These are phyloP conservation scores for Metroxylon sagu DNA, from an alignment of 176 grass and related monocot genomes.

Conservation along the genomic window DNA sequence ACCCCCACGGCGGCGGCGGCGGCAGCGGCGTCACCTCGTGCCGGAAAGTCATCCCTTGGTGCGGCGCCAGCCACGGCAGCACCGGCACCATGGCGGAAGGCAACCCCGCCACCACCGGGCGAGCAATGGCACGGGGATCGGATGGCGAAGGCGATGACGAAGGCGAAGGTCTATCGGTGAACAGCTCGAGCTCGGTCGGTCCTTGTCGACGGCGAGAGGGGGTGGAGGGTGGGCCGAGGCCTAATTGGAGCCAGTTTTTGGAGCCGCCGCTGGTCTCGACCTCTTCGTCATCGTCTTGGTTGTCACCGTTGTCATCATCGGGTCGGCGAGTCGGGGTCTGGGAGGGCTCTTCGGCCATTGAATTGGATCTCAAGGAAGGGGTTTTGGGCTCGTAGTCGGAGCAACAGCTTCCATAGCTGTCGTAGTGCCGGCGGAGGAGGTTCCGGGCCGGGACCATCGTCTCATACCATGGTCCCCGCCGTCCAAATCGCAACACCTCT, in stretches of 20 bases:
- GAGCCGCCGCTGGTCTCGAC: constrained; percentile 8
- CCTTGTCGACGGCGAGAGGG: not conserved
- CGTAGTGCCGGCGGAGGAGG: constrained; percentile 23
- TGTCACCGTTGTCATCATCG: not conserved
- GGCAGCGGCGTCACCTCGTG: not conserved
- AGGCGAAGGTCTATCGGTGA: constrained; percentile 4
- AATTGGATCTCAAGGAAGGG: constrained; percentile 4
- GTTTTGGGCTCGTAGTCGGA: constrained; percentile 10
- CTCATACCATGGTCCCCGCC: constrained; percentile 31
- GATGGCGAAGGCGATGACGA: constrained; percentile 16
- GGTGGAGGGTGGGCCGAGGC: not conserved
- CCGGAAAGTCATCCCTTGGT: too few relatives aligned
- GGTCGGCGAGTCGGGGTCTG: constrained; percentile 16
- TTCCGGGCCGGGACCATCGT: constrained; percentile 13
- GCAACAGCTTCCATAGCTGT: constrained; percentile 14
- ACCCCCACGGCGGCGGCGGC: not conserved
- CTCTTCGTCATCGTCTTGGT: constrained; percentile 21
- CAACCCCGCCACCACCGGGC: too few relatives aligned
- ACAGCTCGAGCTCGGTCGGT: constrained; percentile 25
- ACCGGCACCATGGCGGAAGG: too few relatives aligned
- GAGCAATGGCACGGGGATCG: not conserved
- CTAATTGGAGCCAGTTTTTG: constrained; percentile 27
- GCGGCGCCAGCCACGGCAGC: too few relatives aligned
- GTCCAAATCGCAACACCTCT: constrained; percentile 4
- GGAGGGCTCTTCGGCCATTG: constrained; percentile 30